Evolutionary conservation across 2,329 filamentous ascomycete genomes (phyloP).

Genomic region (Penicillium sp.): DNA sequence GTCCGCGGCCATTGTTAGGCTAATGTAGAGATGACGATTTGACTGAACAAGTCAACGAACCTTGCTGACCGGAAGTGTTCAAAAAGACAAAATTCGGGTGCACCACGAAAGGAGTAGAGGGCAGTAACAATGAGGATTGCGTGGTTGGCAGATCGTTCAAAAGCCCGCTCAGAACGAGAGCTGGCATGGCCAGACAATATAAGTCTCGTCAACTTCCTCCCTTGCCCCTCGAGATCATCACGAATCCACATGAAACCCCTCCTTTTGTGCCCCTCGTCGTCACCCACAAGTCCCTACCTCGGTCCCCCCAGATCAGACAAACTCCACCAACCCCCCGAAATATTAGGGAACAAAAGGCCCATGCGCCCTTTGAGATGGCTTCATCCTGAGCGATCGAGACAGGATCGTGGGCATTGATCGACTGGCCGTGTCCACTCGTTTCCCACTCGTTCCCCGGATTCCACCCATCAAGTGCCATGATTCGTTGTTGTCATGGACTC

Average conservation of each 20-base stretch:
- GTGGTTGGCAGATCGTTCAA: not conserved
- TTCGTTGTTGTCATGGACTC: not conserved
- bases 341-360: slow-evolving; percentile 6
- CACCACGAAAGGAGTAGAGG: not conserved
- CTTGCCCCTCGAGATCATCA: slow-evolving; percentile 13
- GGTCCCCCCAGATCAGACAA: slow-evolving; percentile 9
- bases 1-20: slow-evolving; percentile 20
- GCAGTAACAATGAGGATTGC: not conserved
- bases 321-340: not conserved
- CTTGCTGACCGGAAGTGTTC: not conserved
- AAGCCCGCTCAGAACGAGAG: not conserved
- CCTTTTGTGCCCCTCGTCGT: slow-evolving; percentile 7
- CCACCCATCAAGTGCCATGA: not conserved
- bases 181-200: slow-evolving; percentile 14
- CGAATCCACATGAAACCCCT: slow-evolving; percentile 30
- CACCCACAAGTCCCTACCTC: slow-evolving; percentile 19
- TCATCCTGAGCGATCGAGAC: slow-evolving; percentile 9
- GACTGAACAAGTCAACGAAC: not conserved
- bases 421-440: not conserved
- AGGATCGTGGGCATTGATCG: slow-evolving; percentile 15
- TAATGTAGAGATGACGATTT: not conserved
- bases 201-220: slow-evolving; percentile 1
- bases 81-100: not conserved
- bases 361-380: slow-evolving; percentile 7
- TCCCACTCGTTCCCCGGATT: slow-evolving; percentile 17